Percentiles rank a stretch among this genome's conserved stretches.
Evolutionary conservation across 2,329 filamentous ascomycete species (phyloP).

Genomic region (Hypoxylon sp.): DNA sequence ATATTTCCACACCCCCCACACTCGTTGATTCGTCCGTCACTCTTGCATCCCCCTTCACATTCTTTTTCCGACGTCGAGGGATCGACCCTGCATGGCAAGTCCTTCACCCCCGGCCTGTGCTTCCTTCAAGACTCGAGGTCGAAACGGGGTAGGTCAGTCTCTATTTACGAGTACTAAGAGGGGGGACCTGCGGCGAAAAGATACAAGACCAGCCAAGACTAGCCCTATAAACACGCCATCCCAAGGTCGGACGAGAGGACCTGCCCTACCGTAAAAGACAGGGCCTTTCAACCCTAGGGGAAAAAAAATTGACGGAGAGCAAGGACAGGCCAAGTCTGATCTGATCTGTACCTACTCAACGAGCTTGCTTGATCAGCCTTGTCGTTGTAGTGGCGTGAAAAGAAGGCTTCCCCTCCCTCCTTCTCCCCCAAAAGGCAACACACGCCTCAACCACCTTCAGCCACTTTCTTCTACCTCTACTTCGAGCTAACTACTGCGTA

Average conservation of each 20-base stretch:
- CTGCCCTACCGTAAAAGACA: slow-evolving; percentile 40
- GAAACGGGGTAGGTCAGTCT: slow-evolving; percentile 43
- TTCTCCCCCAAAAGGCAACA: slow-evolving; percentile 39
- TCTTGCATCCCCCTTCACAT: slow-evolving; percentile 47
- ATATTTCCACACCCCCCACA: slow-evolving; percentile 46
- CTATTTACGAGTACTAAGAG: slow-evolving; percentile 37
- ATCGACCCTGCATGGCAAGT: slow-evolving; percentile 50
- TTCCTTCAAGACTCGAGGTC: slow-evolving; percentile 43
- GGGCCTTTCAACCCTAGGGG: slow-evolving; percentile 47
- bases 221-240: slow-evolving; percentile 49
- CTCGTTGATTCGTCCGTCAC: slow-evolving; percentile 48
- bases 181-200: slow-evolving; percentile 42
- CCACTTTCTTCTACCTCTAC: slow-evolving; percentile 42
- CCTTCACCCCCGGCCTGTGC: slow-evolving; percentile 46
- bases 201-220: slow-evolving; percentile 45
- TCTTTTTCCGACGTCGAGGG: slow-evolving; percentile 47
- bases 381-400: slow-evolving; percentile 48
- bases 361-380: slow-evolving; percentile 48
- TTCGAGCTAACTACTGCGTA: slow-evolving; percentile 32
- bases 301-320: slow-evolving; percentile 34
- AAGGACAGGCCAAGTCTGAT: slow-evolving; percentile 45
- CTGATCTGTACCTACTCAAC: slow-evolving; percentile 41
- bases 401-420: slow-evolving; percentile 47
- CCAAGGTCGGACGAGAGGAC: slow-evolving; percentile 46
- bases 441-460: slow-evolving; percentile 43